These are phyloP conservation scores for Colletotrichum magnum DNA, from an alignment of 2,329 filamentous ascomycete species.

Conservation along the genomic window DNA sequence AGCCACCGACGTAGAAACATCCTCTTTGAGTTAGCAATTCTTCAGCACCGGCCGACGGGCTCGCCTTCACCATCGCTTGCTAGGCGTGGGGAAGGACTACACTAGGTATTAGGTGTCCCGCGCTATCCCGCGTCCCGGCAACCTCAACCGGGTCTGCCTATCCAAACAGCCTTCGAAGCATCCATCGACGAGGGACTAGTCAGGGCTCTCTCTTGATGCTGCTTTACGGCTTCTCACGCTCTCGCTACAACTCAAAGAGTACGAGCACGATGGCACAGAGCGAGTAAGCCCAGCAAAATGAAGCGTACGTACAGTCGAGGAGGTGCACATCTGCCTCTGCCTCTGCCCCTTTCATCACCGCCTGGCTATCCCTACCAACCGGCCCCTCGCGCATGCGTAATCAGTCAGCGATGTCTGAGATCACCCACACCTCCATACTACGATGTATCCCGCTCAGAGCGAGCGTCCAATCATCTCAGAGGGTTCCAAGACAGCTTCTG, in stretches of 20 bases:
- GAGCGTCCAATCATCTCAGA: conserved; percentile 24
- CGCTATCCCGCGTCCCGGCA: conserved; percentile 20
- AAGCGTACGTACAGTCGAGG: no score
- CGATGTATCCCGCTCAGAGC: conserved; percentile 4
- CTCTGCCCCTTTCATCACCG: neutral
- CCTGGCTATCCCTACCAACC: neutral
- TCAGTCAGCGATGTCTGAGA: conserved; percentile 35
- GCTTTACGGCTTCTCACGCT: no score
- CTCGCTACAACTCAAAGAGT: no score
- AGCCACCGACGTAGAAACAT: conserved; percentile 22
- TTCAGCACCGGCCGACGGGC: conserved; percentile 22
- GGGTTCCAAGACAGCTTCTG: conserved; percentile 15
- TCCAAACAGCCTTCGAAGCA: neutral
- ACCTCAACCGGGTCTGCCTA: neutral
- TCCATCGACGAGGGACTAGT: neutral
- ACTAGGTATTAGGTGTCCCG: neutral
- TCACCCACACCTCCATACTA: conserved; percentile 14
- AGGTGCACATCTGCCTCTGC: no score
- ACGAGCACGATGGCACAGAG: no score
- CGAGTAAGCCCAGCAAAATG: no score
- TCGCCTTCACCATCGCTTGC: neutral
- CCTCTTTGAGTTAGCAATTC: conserved; percentile 24
- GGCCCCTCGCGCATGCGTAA: conserved; percentile 20
- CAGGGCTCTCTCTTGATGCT: neutral
- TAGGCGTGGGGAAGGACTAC: conserved; percentile 1